Evolutionary conservation across 2,329 filamentous ascomycete genomes (phyloP).

Genomic region (Mariannaea sp.): DNA sequence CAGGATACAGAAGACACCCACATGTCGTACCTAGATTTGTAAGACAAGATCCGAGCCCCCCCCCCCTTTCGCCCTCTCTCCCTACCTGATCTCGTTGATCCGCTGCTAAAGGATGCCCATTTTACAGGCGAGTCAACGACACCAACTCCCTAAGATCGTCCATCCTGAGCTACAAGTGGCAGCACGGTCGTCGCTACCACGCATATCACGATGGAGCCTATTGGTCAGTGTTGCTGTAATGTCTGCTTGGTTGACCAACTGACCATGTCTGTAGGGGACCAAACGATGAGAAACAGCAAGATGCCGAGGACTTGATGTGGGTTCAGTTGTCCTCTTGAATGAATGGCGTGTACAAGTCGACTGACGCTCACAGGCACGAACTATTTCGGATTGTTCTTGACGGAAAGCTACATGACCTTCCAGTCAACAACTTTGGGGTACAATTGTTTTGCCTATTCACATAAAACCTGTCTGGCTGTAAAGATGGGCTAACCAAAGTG

Average conservation of each 20-base stretch:
- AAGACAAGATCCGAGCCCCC: neutral
- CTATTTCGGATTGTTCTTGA: slow-evolving; percentile 34
- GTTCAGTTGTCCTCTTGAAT: neutral
- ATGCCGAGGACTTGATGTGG: slow-evolving; percentile 34
- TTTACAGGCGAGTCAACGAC: neutral
- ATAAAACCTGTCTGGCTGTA: neutral
- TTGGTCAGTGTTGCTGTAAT: slow-evolving; percentile 9
- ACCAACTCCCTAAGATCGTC: slow-evolving; percentile 18
- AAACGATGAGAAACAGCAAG: slow-evolving; percentile 34
- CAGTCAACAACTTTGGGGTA: slow-evolving; percentile 36
- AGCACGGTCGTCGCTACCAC: slow-evolving; percentile 55
- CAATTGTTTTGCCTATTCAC: too few species aligned
- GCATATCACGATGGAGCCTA: slow-evolving; percentile 51
- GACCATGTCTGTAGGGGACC: slow-evolving; percentile 22
- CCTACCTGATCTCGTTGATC: too few species aligned
- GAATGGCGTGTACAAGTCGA: neutral
- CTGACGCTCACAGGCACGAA: slow-evolving; percentile 23
- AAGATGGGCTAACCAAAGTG: neutral
- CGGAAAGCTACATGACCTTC: slow-evolving; percentile 40
- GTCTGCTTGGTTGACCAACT: neutral
- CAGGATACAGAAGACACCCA: neutral
- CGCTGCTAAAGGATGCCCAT: neutral
- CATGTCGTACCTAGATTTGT: slow-evolving; percentile 2
- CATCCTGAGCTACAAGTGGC: slow-evolving; percentile 40
- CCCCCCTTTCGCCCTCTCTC: too few species aligned